Evolutionary conservation across 2,329 filamentous ascomycete genomes (phyloP).

Genomic region (Alternaria infectoria): DNA sequence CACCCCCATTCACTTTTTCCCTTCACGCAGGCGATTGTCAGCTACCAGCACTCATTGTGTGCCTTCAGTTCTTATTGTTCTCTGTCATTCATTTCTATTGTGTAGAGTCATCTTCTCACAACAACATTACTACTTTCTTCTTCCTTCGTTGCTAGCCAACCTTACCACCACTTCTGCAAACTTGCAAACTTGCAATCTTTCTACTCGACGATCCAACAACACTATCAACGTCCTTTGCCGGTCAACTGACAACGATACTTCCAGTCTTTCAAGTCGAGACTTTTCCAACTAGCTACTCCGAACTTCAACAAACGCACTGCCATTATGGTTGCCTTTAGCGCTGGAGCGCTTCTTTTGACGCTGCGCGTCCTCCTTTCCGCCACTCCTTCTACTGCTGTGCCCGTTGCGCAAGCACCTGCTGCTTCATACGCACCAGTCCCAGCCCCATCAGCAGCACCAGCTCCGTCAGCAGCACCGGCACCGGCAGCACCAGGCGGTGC

Average conservation of each 20-base stretch:
- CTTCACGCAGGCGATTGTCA: constrained; percentile 44
- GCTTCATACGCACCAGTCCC: constrained; percentile 21
- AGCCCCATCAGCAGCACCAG: constrained; percentile 20
- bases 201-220: constrained; percentile 13
- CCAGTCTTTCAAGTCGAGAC: constrained; percentile 28
- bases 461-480: constrained; percentile 20
- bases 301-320: constrained; percentile 26
- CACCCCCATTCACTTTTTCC: constrained; percentile 21
- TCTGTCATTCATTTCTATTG: constrained; percentile 41
- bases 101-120: constrained; percentile 17
- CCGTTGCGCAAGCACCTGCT: constrained; percentile 32
- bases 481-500: constrained; percentile 26
- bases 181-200: constrained; percentile 14
- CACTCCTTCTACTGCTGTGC: constrained; percentile 35
- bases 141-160: constrained; percentile 31
- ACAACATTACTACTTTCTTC: constrained; percentile 19
- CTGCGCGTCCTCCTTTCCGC: constrained; percentile 46
- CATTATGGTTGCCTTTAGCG: constrained; percentile 49
- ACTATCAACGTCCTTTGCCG: constrained; percentile 31
- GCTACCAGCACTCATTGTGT: constrained; percentile 37
- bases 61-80: constrained; percentile 36
- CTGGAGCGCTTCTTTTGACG: constrained; percentile 46
- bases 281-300: constrained; percentile 17
- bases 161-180: constrained; percentile 17
- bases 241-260: constrained; percentile 35